These are phyloP conservation scores for Rhodofomes roseus DNA, from an alignment of 1,284 basidiomycete species.

Conservation along the genomic window DNA sequence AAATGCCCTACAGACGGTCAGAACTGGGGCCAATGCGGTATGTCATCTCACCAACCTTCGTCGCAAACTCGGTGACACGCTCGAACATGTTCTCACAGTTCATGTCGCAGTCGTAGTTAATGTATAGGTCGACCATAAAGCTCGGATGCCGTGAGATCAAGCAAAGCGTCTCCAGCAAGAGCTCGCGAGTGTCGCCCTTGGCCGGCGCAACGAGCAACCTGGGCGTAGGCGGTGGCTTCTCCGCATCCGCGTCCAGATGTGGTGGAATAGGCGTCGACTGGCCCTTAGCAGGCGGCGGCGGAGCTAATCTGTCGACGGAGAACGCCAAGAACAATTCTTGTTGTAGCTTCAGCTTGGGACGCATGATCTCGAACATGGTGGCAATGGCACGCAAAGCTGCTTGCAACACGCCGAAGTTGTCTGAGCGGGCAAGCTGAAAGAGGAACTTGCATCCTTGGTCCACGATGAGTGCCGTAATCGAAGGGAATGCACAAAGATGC, in stretches of 20 bases:
- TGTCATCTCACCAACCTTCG: conserved; percentile 49
- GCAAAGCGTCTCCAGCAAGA: conserved; percentile 86
- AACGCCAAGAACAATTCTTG: conserved; percentile 95
- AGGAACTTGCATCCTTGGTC: conserved; percentile 96
- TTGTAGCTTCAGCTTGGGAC: conserved; percentile 89
- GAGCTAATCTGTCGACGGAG: conserved; percentile 85
- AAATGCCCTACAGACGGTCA: conserved; percentile 59
- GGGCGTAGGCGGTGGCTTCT: conserved; percentile 46
- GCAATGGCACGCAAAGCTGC: conserved; percentile 83
- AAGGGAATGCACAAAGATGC: conserved; percentile 72
- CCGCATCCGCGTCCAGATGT: conserved; percentile 40
- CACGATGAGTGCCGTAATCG: conserved; percentile 68
- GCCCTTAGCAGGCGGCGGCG: conserved; percentile 34
- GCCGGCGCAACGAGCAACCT: conserved; percentile 68
- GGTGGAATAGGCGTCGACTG: conserved; percentile 37
- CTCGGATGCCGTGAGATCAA: conserved; percentile 79
- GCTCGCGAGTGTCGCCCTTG: conserved; percentile 85
- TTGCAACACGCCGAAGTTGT: conserved; percentile 79
- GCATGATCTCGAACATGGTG: conserved; percentile 87
- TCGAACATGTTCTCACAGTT: conserved; percentile 98
- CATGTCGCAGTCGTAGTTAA: conserved; percentile 96
- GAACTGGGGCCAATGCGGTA: not conserved
- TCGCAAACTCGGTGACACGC: conserved; percentile 85
- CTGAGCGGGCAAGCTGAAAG: conserved; percentile 91
- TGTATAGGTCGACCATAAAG: conserved; percentile 94